Evolutionary conservation across 352 stramenopile genomes (phyloP).

Genomic region (Phytopythium litorale): DNA sequence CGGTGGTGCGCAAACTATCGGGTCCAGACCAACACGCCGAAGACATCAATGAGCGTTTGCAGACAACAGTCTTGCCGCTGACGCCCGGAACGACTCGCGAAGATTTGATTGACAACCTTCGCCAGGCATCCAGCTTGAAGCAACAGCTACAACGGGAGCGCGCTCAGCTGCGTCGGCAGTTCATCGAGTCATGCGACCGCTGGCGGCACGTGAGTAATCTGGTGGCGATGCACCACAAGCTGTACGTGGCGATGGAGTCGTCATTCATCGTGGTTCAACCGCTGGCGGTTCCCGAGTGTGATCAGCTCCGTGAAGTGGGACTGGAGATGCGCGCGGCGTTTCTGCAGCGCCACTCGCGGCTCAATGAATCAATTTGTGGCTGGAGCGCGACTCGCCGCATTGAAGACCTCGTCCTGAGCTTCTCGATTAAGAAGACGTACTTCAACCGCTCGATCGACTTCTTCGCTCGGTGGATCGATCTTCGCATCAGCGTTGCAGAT

Average conservation of each 20-base stretch:
- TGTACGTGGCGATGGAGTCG: too few relatives aligned
- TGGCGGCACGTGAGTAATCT: background rate
- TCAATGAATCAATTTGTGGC: background rate
- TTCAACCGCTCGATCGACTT: background rate
- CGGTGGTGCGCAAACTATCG: too few relatives aligned
- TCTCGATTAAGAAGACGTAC: background rate
- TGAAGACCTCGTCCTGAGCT: background rate
- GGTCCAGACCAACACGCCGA: too few relatives aligned
- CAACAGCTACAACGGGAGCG: constrained; percentile 1
- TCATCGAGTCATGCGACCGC: constrained; percentile 5
- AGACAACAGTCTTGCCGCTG: too few relatives aligned
- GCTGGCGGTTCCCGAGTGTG: background rate
- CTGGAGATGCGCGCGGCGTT: too few relatives aligned
- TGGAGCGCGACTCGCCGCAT: background rate
- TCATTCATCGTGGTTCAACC: background rate
- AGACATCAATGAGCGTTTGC: too few relatives aligned
- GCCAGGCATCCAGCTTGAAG: too few relatives aligned
- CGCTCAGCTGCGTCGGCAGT: background rate
- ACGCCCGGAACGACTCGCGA: too few relatives aligned
- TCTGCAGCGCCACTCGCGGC: background rate
- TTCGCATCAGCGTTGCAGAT: background rate
- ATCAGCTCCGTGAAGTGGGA: background rate
- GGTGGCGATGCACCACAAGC: background rate
- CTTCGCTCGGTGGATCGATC: background rate
- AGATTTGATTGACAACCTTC: too few relatives aligned